A percentile compares a stretch with the other conserved stretches of the same genome.
Evolutionary conservation across 495 filamentous ascomycete species (phyloP).

Genomic region (Talaromyces wortmannii): DNA sequence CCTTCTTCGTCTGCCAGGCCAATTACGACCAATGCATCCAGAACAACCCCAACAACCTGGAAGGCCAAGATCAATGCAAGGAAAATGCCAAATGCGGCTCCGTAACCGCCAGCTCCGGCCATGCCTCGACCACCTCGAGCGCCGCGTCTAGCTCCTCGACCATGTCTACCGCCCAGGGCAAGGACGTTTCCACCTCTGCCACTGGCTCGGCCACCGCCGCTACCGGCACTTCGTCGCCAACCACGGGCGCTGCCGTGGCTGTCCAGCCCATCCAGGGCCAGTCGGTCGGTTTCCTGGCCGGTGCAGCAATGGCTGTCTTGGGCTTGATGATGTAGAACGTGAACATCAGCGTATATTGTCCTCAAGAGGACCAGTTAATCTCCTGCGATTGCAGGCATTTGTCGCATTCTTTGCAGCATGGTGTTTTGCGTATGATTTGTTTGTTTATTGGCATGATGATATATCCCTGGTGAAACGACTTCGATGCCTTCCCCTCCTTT

Average conservation of each 20-base stretch:
- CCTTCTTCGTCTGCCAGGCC: conserved; percentile 48
- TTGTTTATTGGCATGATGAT: conserved; percentile 1
- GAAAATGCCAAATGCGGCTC: conserved; percentile 31
- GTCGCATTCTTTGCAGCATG: not conserved
- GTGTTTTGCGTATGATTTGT: conserved; percentile 1
- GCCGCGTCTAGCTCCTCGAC: conserved; percentile 7
- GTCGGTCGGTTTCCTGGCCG: conserved; percentile 43
- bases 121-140: conserved; percentile 13
- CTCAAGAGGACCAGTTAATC: not conserved
- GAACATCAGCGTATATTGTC: not conserved
- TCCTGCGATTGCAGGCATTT: conserved; percentile 1
- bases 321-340: conserved; percentile 39
- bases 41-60: conserved; percentile 29
- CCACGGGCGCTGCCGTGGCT: conserved; percentile 26
- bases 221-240: conserved; percentile 15
- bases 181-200: conserved; percentile 8
- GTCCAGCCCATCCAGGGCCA: conserved; percentile 34
- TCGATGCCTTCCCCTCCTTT: conserved; percentile 4
- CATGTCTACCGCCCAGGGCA: conserved; percentile 4
- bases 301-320: conserved; percentile 38
- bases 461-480: conserved; percentile 7
- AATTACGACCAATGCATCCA: conserved; percentile 44
- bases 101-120: conserved; percentile 33
- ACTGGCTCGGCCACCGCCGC: conserved; percentile 19
- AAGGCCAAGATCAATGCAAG: conserved; percentile 4